Evolutionary conservation across 768 basidiomycete genomes (phyloP).

Genomic region (Coprinopsis marcescibilis): DNA sequence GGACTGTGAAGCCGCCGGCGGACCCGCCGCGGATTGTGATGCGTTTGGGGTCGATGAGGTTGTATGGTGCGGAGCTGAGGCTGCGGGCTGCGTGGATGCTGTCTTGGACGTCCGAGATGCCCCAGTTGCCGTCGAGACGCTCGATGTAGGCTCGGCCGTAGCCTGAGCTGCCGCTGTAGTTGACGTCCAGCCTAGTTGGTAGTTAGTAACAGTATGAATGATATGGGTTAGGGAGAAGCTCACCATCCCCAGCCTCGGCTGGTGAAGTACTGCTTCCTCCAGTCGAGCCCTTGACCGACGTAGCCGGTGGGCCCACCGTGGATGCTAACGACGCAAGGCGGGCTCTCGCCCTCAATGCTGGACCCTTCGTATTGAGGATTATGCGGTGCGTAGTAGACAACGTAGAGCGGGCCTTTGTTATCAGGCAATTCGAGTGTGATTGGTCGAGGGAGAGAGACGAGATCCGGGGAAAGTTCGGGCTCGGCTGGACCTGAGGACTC

Average conservation of each 20-base stretch:
- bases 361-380: slow-evolving; percentile 55
- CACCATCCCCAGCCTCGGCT: slow-evolving; percentile 72
- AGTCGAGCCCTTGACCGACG: slow-evolving; percentile 40
- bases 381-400: slow-evolving; percentile 60
- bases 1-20: slow-evolving; percentile 67
- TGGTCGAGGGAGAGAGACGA: slow-evolving; percentile 45
- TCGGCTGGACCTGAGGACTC: neutral
- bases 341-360: slow-evolving; percentile 44
- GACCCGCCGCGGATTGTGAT: slow-evolving; percentile 67
- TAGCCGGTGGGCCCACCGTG: slow-evolving; percentile 71
- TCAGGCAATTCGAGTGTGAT: slow-evolving; percentile 34
- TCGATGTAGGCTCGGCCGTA: slow-evolving; percentile 66
- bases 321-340: slow-evolving; percentile 58
- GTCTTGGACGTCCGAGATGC: slow-evolving; percentile 67
- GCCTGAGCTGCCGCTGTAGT: slow-evolving; percentile 71
- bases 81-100: slow-evolving; percentile 48
- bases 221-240: slow-evolving; percentile 8
- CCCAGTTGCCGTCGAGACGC: slow-evolving; percentile 64
- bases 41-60: slow-evolving; percentile 58
- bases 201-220: neutral
- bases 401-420: slow-evolving; percentile 42
- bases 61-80: slow-evolving; percentile 39
- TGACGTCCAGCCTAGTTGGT: slow-evolving; percentile 56
- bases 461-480: slow-evolving; percentile 13
- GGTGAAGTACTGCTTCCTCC: slow-evolving; percentile 61